Base-by-base conservation (phyloP, 2,329 filamentous ascomycete genomes). In the Aspergillus quadricinctus region DNA sequence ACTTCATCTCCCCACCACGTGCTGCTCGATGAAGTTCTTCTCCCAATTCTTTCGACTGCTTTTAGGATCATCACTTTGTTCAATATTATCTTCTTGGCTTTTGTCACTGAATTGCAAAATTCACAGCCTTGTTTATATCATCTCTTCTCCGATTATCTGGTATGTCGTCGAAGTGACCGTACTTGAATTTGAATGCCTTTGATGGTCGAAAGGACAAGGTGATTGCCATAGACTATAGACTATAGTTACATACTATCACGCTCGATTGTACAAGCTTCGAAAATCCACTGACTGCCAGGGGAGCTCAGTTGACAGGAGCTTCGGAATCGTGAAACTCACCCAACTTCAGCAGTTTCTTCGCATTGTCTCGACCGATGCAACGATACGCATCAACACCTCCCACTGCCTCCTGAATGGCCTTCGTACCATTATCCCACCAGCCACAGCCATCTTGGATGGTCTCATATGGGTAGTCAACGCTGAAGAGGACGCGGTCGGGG, bases 321-420 rank as follows among this genome's bases (percentile, higher is more conserved):
- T 60, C 43, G 3, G 51, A 57, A 56, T 64, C 60, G 14, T 60
- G 46, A 48, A 53, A 61, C 40, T 55, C 48, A 11, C 45, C 57
- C 52, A 68, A 52, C 55, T 72, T 58, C 52, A 76, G 71, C 43
- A 75, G 53, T 29, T 61, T 65, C 67, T 73, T 75, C 27, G 73
- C 72, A 61, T 76, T 76, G 28, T 75, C 72, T 52, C 70, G 64
- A 4, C 73, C 73, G 61, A 76, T 74, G 55, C 69, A 70, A 52
- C 61, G 55, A 43, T 67, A 71, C 17, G 57, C 63, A 62, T 71
- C 60, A 69, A 64, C 51, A 68, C 67, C 56, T 59, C 56, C 58
- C 29, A 58, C 43, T 6, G 56, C 51, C 21, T 52, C 49, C 31
- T 50, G 17, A 49, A 54, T 54, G 14, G 50, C 51, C 50, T 60